phyloP scores from a whole-genome alignment of 2,329 filamentous ascomycete genomes.

The Talaromyces sp. region DNA sequence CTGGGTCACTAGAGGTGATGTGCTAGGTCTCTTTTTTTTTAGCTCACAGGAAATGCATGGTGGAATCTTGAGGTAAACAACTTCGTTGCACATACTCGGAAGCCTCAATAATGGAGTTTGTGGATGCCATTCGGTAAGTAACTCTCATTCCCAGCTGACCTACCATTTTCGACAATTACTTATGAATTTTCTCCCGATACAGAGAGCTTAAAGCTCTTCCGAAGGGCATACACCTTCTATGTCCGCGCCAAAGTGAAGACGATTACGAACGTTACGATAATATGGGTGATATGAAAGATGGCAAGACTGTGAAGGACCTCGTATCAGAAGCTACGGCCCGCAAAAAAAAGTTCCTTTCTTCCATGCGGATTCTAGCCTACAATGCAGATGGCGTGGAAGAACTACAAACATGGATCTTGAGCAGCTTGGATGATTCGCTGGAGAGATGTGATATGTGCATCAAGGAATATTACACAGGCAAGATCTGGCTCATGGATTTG shows the following conservation, averaged over 20 bases:
- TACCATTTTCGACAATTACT: conserved; percentile 4
- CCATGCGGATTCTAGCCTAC: conserved; percentile 70
- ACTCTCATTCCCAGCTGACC: background rate
- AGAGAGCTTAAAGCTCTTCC: conserved; percentile 50
- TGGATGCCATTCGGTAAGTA: conserved; percentile 46
- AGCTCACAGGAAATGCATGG: conserved; percentile 19
- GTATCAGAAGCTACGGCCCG: conserved; percentile 61
- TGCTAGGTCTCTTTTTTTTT: background rate
- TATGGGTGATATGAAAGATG: conserved; percentile 47
- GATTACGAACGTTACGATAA: conserved; percentile 68
- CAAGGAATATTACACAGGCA: conserved; percentile 71
- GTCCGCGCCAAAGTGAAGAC: conserved; percentile 64
- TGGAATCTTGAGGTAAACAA: conserved; percentile 9
- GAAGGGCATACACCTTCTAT: conserved; percentile 65
- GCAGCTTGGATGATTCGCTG: conserved; percentile 61
- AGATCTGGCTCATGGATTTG: conserved; percentile 63
- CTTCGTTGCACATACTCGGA: conserved; percentile 10
- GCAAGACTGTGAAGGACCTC: conserved; percentile 39
- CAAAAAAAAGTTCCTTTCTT: conserved; percentile 66
- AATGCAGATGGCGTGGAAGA: conserved; percentile 62
- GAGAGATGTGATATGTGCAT: conserved; percentile 71
- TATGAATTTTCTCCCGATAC: conserved; percentile 6
- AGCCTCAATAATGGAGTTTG: conserved; percentile 41
- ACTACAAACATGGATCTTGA: conserved; percentile 63
- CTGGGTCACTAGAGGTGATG: background rate